Evolutionary conservation across 768 basidiomycete genomes (phyloP).

Genomic region (Boletus bicolor): DNA sequence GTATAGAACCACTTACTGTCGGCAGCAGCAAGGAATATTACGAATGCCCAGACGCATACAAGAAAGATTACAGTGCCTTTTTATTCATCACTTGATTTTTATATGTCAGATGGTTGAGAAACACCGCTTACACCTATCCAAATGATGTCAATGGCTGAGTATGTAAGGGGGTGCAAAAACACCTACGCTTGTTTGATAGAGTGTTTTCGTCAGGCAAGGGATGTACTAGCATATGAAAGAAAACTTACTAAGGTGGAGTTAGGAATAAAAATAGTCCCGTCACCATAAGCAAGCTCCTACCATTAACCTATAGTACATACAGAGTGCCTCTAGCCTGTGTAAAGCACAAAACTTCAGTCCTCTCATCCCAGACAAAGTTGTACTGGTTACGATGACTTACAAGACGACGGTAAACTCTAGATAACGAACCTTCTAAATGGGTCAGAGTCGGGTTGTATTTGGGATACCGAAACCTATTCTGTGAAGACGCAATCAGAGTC

Average conservation of each 20-base stretch:
- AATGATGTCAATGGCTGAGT: background rate
- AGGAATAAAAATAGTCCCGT: background rate
- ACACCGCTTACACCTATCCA: constrained; percentile 15
- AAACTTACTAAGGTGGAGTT: background rate
- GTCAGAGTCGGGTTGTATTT: background rate
- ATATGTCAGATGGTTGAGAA: background rate
- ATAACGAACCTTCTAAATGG: constrained; percentile 17
- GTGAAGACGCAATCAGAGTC: background rate
- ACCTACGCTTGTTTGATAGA: constrained; percentile 14
- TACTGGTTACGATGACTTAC: constrained; percentile 5
- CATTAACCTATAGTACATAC: background rate
- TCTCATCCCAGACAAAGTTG: too few relatives aligned
- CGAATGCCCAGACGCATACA: background rate
- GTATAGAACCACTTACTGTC: constrained; percentile 17
- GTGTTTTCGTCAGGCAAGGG: background rate
- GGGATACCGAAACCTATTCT: constrained; percentile 3
- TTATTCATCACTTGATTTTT: background rate
- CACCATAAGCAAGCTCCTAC: background rate
- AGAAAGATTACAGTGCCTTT: constrained; percentile 12
- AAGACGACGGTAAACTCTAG: background rate
- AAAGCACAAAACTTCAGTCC: background rate
- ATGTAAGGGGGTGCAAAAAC: background rate
- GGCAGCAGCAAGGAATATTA: constrained; percentile 13
- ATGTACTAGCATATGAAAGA: background rate
- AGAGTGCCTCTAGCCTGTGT: constrained; percentile 2